Percentiles rank a stretch among this genome's conserved stretches.
phyloP scores from a whole-genome alignment of 139 green algal genomes.

The Picochlorum sp. region DNA sequence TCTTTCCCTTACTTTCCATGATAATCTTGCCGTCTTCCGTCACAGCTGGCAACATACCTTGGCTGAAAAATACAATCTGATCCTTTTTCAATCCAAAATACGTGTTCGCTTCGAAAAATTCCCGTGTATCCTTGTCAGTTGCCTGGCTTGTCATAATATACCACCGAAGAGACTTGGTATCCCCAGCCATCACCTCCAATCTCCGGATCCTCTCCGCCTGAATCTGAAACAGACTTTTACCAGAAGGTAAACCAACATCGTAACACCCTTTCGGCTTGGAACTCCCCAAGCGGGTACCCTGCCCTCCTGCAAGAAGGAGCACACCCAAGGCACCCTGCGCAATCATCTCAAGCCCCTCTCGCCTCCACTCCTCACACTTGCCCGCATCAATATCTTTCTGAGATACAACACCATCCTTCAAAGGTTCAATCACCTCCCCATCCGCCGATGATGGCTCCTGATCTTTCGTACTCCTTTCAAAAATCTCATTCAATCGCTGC shows the following conservation, averaged over 20 bases:
- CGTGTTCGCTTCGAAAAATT: constrained; percentile 54
- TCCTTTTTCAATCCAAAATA: constrained; percentile 66
- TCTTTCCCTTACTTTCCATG: constrained; percentile 34
- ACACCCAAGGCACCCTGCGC: constrained; percentile 62
- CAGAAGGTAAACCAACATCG: constrained; percentile 83
- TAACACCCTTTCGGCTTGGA: constrained; percentile 84
- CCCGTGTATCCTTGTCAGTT: constrained; percentile 69
- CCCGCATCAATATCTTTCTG: constrained; percentile 17
- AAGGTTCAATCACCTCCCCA: constrained; percentile 1
- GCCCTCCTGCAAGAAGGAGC: constrained; percentile 81
- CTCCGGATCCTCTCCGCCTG: constrained; percentile 71
- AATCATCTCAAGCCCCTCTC: constrained; percentile 35
- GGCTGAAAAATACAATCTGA: constrained; percentile 79
- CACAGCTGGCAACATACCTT: constrained; percentile 77
- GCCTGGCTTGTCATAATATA: constrained; percentile 90
- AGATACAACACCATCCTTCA: constrained; percentile 13
- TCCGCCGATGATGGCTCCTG: background rate
- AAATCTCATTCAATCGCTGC: constrained; percentile 32
- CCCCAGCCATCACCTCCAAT: constrained; percentile 41
- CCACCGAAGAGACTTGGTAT: constrained; percentile 36
- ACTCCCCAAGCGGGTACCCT: constrained; percentile 88
- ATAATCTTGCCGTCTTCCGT: constrained; percentile 77
- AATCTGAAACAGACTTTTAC: constrained; percentile 87
- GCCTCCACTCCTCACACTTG: constrained; percentile 28
- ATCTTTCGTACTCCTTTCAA: constrained; percentile 27